These are phyloP conservation scores for Pisolithus orientalis DNA, from an alignment of 768 basidiomycete genomes.

Conservation along the genomic window DNA sequence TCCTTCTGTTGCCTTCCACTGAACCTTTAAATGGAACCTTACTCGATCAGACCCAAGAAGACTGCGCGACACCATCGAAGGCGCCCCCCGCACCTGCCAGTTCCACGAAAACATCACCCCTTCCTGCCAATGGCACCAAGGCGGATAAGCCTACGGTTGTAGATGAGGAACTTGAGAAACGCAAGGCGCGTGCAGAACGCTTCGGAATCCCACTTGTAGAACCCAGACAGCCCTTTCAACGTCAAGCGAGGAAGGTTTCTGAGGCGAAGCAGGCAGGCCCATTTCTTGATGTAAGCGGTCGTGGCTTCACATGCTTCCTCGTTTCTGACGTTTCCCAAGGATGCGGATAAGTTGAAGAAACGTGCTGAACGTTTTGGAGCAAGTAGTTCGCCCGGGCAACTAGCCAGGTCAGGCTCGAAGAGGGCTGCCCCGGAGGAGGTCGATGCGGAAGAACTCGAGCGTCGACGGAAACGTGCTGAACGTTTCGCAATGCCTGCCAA, in stretches of 20 bases:
- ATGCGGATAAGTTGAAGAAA: slow-evolving; percentile 41
- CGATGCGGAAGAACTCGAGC: slow-evolving; percentile 54
- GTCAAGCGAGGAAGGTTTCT: slow-evolving; percentile 12
- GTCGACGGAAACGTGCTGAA: slow-evolving; percentile 56
- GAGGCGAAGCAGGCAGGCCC: neutral
- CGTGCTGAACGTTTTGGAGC: slow-evolving; percentile 54
- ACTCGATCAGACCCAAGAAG: slow-evolving; percentile 2
- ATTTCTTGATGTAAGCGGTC: neutral
- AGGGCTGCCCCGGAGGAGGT: slow-evolving; percentile 34
- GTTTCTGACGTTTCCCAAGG: slow-evolving; percentile 28
- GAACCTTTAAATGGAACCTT: too few species aligned
- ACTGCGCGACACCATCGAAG: slow-evolving; percentile 1
- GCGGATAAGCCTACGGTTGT: slow-evolving; percentile 5
- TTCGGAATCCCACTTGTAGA: slow-evolving; percentile 62
- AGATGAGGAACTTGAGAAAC: slow-evolving; percentile 51
- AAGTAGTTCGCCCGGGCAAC: slow-evolving; percentile 24
- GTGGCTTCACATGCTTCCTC: neutral
- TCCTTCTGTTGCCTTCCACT: neutral
- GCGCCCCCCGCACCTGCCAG: neutral
- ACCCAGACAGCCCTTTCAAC: slow-evolving; percentile 26
- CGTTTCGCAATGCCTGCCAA: slow-evolving; percentile 40
- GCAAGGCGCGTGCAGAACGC: slow-evolving; percentile 58
- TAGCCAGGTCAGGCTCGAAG: slow-evolving; percentile 18
- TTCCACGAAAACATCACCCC: neutral
- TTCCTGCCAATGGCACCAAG: neutral